Percentiles rank a stretch among this genome's conserved stretches.
Evolutionary conservation across 495 filamentous ascomycete species (phyloP).

Genomic region (Podospora comata): DNA sequence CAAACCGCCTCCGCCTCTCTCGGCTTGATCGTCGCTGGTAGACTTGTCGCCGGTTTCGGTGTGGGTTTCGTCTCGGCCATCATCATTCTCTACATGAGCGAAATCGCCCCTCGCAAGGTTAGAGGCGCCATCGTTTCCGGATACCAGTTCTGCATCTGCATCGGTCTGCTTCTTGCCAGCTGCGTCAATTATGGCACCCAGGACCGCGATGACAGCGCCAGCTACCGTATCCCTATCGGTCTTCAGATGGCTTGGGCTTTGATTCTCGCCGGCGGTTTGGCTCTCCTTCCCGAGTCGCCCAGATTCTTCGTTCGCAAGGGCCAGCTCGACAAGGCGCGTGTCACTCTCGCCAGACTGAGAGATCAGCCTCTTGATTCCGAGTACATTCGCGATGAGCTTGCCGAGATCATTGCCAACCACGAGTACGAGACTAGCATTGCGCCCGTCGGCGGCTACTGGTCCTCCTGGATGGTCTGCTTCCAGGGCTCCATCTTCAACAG

Average conservation of each 20-base stretch:
- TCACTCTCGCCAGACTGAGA: slow-evolving; percentile 61
- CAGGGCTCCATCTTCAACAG: slow-evolving; percentile 52
- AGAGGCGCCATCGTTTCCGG: slow-evolving; percentile 68
- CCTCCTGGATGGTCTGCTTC: slow-evolving; percentile 64
- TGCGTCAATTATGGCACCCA: slow-evolving; percentile 70
- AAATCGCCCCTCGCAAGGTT: slow-evolving; percentile 61
- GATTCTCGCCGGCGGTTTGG: slow-evolving; percentile 57
- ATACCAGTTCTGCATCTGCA: slow-evolving; percentile 76
- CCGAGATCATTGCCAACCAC: slow-evolving; percentile 78
- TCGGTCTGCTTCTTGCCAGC: slow-evolving; percentile 68
- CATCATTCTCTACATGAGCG: slow-evolving; percentile 73
- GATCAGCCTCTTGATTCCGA: slow-evolving; percentile 61
- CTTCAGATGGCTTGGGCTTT: slow-evolving; percentile 68
- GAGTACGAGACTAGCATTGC: slow-evolving; percentile 68
- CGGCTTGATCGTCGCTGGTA: slow-evolving; percentile 54
- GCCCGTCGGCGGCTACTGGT: slow-evolving; percentile 59
- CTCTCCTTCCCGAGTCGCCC: slow-evolving; percentile 70
- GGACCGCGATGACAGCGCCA: slow-evolving; percentile 57
- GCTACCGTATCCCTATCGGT: slow-evolving; percentile 69
- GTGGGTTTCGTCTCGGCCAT: slow-evolving; percentile 71
- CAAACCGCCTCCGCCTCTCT: slow-evolving; percentile 44
- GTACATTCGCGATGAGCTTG: slow-evolving; percentile 62
- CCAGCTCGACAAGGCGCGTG: slow-evolving; percentile 57
- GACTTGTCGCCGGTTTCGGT: slow-evolving; percentile 51
- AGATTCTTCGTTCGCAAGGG: slow-evolving; percentile 73